Base-by-base conservation (phyloP, 495 filamentous ascomycete genomes). In the Melanomma pulvis-pyrius region DNA sequence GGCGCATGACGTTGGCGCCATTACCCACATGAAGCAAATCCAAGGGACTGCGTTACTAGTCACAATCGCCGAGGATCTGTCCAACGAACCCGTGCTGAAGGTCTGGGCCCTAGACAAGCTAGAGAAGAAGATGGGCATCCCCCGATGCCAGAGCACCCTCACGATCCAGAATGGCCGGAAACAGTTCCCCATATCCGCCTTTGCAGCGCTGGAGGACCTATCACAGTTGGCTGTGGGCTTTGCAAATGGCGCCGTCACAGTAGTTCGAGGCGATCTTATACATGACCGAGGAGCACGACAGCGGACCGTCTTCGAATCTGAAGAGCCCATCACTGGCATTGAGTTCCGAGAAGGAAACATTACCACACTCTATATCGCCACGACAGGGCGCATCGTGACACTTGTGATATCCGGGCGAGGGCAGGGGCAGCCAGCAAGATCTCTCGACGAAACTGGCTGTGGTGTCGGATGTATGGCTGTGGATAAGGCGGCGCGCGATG, bases 221-320 rank as follows among this genome's bases (percentile, higher is more conserved):
- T 90, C 91, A 9, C 93, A 97, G 79, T 83, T 97, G 7, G 94
- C 92, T 24, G 87, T 98, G 12, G 94, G 96, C 19, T 98, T 98
- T 76, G 94, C 89, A 25, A 97, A 98, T 76, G 94, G 94, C 21
- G 88, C 92, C 11, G 94, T 98, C 29, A 96, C 92, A 9, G 87
- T 97, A 36, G 90, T 98, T 61, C 86, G 94, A 41, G 94, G 94
- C 57, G 94, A 98, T 77, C 79, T 98, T 50, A 92, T 98, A 63
- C 91, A 98, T 75, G 96, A 98, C 75, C 86, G 92, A 63, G 94
- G 94, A n/a, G 90, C 94, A 36, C 93, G 92, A 74, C 94, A 98
- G 75, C 86, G 96, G 24, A 93, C 93, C 28, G 92, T 98, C 28
- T 96, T 96, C 77, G 94, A 97, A 72, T 96, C 93, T 1, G 92